These are phyloP conservation scores for Magnusiomyces tetraspermus DNA, from an alignment of 1,139 yeast species.

Conservation along the genomic window DNA sequence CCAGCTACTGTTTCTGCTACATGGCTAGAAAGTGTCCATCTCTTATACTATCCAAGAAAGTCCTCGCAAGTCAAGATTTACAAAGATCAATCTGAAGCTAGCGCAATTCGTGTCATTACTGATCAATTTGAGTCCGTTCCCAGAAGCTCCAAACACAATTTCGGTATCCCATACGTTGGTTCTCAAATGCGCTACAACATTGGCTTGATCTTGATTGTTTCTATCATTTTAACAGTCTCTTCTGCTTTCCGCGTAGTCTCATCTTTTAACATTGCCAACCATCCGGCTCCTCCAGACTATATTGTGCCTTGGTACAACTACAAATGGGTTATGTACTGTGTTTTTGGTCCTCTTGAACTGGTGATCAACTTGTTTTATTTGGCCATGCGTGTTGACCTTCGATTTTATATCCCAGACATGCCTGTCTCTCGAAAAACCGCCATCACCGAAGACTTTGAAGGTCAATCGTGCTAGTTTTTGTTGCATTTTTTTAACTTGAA, in stretches of 20 bases:
- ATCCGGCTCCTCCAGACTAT: conserved; percentile 25
- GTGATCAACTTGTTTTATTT: conserved; percentile 47
- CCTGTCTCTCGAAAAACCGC: too few species aligned
- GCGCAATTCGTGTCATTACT: conserved; percentile 37
- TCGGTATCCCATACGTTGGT: conserved; percentile 30
- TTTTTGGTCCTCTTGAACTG: conserved; percentile 59
- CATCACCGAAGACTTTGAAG: too few species aligned
- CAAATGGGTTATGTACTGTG: conserved; percentile 53
- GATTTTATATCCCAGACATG: conserved; percentile 68
- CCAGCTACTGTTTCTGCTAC: conserved; percentile 59
- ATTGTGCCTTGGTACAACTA: conserved; percentile 37
- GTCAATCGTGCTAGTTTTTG: too few species aligned
- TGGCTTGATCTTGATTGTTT: conserved; percentile 41
- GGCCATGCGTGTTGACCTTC: conserved; percentile 56
- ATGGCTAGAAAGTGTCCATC: conserved; percentile 61
- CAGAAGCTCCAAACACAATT: conserved; percentile 30
- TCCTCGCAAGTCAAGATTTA: conserved; percentile 20
- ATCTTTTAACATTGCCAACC: conserved; percentile 37
- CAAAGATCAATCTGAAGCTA: conserved; percentile 39
- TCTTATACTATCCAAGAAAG: conserved; percentile 34
- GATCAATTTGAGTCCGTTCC: conserved; percentile 33
- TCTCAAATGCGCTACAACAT: conserved; percentile 41
- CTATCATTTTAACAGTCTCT: conserved; percentile 47
- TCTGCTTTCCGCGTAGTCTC: conserved; percentile 50
- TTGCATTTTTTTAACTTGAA: too few species aligned